phyloP scores from a whole-genome alignment of 2,329 filamentous ascomycete species.

The Metarhizium guizhouense region DNA sequence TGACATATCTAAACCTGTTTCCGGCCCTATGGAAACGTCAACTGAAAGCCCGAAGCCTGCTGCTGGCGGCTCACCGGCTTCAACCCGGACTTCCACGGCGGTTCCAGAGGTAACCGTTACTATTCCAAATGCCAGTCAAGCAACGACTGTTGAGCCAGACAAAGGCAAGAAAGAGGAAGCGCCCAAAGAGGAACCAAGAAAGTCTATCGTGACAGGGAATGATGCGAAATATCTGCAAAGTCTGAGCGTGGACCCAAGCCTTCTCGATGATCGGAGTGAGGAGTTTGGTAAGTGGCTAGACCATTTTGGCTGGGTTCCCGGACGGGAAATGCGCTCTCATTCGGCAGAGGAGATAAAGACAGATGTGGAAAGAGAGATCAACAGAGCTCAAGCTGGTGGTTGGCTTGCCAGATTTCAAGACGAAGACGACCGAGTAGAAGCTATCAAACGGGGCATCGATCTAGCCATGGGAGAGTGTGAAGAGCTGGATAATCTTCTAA shows the following conservation, averaged over 20 bases:
- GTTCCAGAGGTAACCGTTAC: slow-evolving; percentile 53
- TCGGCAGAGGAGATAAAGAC: slow-evolving; percentile 73
- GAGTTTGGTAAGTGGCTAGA: slow-evolving; percentile 78
- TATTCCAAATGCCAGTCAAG: slow-evolving; percentile 33
- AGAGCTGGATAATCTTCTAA: slow-evolving; percentile 87
- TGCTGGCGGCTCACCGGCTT: not conserved
- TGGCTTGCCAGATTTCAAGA: slow-evolving; percentile 81
- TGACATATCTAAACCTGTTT: slow-evolving; percentile 19
- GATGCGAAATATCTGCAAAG: slow-evolving; percentile 70
- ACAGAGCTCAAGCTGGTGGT: slow-evolving; percentile 82
- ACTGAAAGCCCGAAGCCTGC: not conserved
- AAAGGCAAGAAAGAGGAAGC: slow-evolving; percentile 18
- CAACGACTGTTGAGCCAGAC: slow-evolving; percentile 26
- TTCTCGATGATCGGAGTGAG: slow-evolving; percentile 68
- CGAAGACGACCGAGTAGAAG: slow-evolving; percentile 82
- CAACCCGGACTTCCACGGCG: not conserved
- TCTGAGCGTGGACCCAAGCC: slow-evolving; percentile 65
- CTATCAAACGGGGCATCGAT: slow-evolving; percentile 79
- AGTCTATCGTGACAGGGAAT: slow-evolving; percentile 59
- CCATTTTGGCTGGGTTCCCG: slow-evolving; percentile 80
- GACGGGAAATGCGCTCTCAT: slow-evolving; percentile 63
- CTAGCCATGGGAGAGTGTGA: slow-evolving; percentile 91
- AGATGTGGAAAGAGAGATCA: slow-evolving; percentile 79
- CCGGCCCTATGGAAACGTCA: not conserved
- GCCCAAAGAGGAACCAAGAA: slow-evolving; percentile 41